Base-by-base conservation (phyloP, 2,329 filamentous ascomycete genomes). In the Microcera coccophila region DNA sequence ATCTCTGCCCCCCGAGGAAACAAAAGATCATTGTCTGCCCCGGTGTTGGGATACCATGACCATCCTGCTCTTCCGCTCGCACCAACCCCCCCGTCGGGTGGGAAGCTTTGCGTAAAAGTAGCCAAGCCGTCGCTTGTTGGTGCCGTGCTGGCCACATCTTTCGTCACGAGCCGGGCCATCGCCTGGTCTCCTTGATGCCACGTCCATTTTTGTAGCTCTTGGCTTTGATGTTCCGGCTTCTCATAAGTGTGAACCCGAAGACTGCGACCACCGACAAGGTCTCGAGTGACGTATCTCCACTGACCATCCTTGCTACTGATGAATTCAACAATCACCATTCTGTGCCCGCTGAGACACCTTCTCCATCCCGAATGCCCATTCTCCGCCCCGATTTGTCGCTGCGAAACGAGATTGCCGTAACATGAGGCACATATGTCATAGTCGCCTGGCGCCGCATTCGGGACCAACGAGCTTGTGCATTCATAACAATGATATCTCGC, bases 1-100 rank as follows among this genome's bases (percentile, higher is more conserved):
- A 97, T 78, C 64, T 93, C 87, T 0, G 90, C 90, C 9, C 86
- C 83, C 38, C 82, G 82, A 0, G 91, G 91, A 55, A 97, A 96
- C 49, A 83, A 65, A 31, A 97, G 67, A 67, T 97, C 91, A 60
- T 95, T 87, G 16, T 71, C 72, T 1, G 78, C 78, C 3, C 69
- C 75, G 0, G 74, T 66, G 3, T 77, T 76, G 0, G 89, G 88
- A 59, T 85, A 90, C 75, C 88, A 95, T 4, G 81, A 76, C 86
- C 88, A 96, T 14, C 76, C 66, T 0, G 88, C 88, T 18, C 75
- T 61, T 5, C 80, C 78, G 17, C 72, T 68, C 49, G 81, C 69
- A 0, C 88, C 89, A 1, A 80, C 66, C 0, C 88, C 89, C 0
- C 88, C 88, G 49, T 89, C 82, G 0, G 87, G 84, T 0, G 90